Conservation (phyloP, 306 rosid species). For the Carpinus fangiana region DNA sequence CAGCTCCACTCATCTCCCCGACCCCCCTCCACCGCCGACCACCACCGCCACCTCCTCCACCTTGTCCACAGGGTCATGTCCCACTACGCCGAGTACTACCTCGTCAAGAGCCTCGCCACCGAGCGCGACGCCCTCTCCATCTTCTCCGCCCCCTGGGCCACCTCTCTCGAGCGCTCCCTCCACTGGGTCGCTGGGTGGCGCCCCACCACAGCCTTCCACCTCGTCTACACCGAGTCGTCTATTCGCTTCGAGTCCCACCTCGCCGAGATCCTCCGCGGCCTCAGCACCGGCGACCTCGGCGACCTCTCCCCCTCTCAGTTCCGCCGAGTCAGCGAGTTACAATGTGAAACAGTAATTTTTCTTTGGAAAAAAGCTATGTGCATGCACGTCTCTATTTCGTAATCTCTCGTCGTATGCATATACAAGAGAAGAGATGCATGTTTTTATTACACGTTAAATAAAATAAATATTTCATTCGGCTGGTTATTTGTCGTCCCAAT, state of each 20-base stretch:
- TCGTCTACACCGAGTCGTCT: constrained; percentile 76
- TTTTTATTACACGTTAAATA: too few species aligned
- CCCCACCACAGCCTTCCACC: constrained; percentile 83
- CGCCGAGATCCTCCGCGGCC: constrained; percentile 66
- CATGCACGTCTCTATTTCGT: too few species aligned
- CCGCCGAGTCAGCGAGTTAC: constrained; percentile 71
- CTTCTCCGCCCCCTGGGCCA: constrained; percentile 67
- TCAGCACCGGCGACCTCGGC: constrained; percentile 78
- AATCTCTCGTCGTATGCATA: too few species aligned
- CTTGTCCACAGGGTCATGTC: constrained; percentile 50
- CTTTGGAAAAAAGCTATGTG: neutral
- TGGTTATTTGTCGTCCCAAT: neutral
- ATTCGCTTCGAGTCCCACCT: constrained; percentile 71
- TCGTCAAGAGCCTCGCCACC: constrained; percentile 43
- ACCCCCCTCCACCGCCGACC: constrained; percentile 33
- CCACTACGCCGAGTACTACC: constrained; percentile 58
- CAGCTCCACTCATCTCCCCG: constrained; percentile 40
- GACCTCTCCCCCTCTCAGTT: constrained; percentile 76
- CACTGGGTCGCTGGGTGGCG: constrained; percentile 90
- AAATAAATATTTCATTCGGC: too few species aligned
- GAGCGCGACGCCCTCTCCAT: constrained; percentile 52
- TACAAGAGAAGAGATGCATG: too few species aligned
- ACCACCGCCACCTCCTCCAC: constrained; percentile 25
- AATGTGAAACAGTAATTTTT: constrained; percentile 59
- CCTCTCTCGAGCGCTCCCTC: constrained; percentile 70